Percentiles rank a stretch among this genome's conserved stretches.
These are phyloP conservation scores for Monosporozyma siamensis DNA, from an alignment of 805 yeast genomes.

Conservation along the genomic window DNA sequence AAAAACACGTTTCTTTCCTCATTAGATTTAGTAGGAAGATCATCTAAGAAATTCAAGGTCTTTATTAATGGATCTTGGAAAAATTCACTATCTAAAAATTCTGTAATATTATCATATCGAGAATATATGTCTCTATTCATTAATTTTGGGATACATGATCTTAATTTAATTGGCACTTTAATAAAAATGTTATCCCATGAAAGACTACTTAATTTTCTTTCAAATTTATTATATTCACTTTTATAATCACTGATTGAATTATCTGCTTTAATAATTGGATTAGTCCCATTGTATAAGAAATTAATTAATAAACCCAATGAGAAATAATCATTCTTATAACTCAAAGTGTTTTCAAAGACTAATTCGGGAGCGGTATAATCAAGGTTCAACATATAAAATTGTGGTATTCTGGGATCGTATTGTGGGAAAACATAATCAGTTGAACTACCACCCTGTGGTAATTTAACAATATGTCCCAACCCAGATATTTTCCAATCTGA, in stretches of 20 bases:
- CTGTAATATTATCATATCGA: slow-evolving; percentile 40
- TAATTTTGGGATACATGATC: slow-evolving; percentile 39
- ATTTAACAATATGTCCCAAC: slow-evolving; percentile 40
- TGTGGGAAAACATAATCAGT: slow-evolving; percentile 60
- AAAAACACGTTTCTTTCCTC: slow-evolving; percentile 63
- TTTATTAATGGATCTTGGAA: slow-evolving; percentile 79
- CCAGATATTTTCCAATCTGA: slow-evolving; percentile 95
- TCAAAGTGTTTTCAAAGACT: slow-evolving; percentile 52
- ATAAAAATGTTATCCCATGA: slow-evolving; percentile 36
- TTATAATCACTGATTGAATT: slow-evolving; percentile 54
- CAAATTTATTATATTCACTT: slow-evolving; percentile 43
- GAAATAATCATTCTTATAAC: slow-evolving; percentile 70
- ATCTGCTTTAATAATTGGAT: slow-evolving; percentile 37
- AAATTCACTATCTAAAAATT: slow-evolving; percentile 59
- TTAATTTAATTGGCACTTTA: slow-evolving; percentile 51
- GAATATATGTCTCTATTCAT: slow-evolving; percentile 47
- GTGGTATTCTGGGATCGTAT: slow-evolving; percentile 66
- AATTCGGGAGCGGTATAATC: slow-evolving; percentile 83
- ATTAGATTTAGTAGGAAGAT: slow-evolving; percentile 61
- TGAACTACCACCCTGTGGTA: slow-evolving; percentile 42
- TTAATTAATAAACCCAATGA: slow-evolving; percentile 72
- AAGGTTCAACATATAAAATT: slow-evolving; percentile 57
- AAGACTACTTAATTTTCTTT: slow-evolving; percentile 35
- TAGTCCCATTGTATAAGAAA: slow-evolving; percentile 52
- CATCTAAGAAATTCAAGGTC: slow-evolving; percentile 74